A percentile compares a stretch with the other conserved stretches of the same genome.
Evolutionary conservation across 768 basidiomycete species (phyloP).

Genomic region (Termitomyces sp.): DNA sequence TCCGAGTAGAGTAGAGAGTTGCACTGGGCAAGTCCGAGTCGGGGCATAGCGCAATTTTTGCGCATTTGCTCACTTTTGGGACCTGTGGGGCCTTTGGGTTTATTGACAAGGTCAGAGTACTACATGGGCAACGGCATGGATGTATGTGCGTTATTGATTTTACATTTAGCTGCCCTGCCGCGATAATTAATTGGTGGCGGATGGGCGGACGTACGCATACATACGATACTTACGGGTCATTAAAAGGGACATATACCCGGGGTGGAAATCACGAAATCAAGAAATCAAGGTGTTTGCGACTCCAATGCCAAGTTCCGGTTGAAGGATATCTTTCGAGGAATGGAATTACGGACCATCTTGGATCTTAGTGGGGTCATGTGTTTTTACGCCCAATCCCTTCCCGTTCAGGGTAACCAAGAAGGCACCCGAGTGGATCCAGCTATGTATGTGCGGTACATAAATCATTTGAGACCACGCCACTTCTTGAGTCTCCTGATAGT

Average conservation of each 20-base stretch:
- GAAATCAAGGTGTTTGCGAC: neutral
- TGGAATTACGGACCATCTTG: neutral
- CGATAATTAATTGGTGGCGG: neutral
- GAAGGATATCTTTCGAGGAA: neutral
- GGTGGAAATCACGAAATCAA: neutral
- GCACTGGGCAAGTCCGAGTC: neutral
- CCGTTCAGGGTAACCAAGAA: neutral
- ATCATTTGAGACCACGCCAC: neutral
- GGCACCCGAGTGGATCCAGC: neutral
- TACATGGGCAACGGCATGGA: neutral
- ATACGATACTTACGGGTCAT: neutral
- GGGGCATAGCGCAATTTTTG: neutral
- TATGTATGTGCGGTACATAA: neutral
- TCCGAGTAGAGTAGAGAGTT: neutral
- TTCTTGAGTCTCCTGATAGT: neutral
- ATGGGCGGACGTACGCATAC: neutral
- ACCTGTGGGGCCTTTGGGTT: neutral
- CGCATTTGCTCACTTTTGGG: neutral
- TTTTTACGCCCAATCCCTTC: neutral
- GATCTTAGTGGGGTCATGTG: neutral
- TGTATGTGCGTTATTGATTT: neutral
- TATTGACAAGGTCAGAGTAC: neutral
- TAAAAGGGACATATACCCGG: neutral
- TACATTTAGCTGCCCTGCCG: neutral
- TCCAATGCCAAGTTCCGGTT: neutral